Percentiles rank a stretch among this genome's conserved stretches.
These are phyloP conservation scores for Clonostachys rosea DNA, from an alignment of 2,329 filamentous ascomycete species.

Conservation along the genomic window DNA sequence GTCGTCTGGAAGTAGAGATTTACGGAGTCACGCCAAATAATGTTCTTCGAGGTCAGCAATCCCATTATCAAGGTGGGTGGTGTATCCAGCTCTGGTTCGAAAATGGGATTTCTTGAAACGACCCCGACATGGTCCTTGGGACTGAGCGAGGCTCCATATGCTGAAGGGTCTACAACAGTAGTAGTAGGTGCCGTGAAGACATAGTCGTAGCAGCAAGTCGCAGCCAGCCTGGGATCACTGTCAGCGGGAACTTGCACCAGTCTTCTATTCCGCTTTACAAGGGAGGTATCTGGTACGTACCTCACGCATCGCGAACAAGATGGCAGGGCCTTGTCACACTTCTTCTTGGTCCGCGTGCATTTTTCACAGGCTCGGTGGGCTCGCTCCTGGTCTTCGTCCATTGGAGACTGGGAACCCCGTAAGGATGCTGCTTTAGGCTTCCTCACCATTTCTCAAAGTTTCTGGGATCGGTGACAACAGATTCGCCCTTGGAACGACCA, in stretches of 20 bases:
- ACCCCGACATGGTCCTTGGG: constrained; percentile 7
- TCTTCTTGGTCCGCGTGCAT: constrained; percentile 30
- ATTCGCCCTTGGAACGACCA: too few species aligned
- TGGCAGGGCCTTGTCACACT: constrained; percentile 28
- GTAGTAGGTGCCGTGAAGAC: constrained; percentile 27
- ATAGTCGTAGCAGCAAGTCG: constrained; percentile 27
- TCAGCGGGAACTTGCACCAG: not conserved
- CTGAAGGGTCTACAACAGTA: constrained; percentile 17
- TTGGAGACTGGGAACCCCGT: constrained; percentile 18
- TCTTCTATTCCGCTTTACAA: not conserved
- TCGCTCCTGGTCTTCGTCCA: constrained; percentile 16
- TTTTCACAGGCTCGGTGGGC: constrained; percentile 29
- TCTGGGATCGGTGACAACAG: too few species aligned
- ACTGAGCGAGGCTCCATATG: constrained; percentile 8
- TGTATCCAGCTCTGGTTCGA: constrained; percentile 24
- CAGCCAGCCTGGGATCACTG: constrained; percentile 12
- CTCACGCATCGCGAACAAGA: constrained; percentile 26
- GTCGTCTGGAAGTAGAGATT: constrained; percentile 32
- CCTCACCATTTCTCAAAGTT: too few species aligned
- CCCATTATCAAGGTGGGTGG: constrained; percentile 29
- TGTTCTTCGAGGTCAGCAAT: constrained; percentile 23
- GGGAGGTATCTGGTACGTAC: constrained; percentile 9
- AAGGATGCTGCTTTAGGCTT: not conserved
- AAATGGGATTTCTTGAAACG: constrained; percentile 9
- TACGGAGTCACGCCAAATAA: constrained; percentile 29